Evolutionary conservation across 2,329 filamentous ascomycete genomes (phyloP).

Genomic region (Rhinocladiella similis): DNA sequence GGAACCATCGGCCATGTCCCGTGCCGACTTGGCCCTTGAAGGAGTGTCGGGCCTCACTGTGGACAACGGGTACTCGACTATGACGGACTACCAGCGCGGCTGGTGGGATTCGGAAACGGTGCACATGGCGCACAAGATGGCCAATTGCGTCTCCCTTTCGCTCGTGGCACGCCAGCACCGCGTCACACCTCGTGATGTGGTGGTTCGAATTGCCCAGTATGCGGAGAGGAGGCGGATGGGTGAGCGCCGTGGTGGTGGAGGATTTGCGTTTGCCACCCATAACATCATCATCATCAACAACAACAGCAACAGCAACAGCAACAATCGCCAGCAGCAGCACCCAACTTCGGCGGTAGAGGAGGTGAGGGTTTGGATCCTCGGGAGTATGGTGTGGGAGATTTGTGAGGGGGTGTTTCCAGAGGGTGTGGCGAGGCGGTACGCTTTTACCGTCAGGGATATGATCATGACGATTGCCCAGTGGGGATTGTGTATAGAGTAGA

Average conservation of each 20-base stretch:
- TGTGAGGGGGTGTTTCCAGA: slow-evolving; percentile 2
- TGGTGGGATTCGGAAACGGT: background rate
- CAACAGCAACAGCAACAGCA: too few relatives aligned
- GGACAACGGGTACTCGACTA: background rate
- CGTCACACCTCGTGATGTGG: background rate
- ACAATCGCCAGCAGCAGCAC: background rate
- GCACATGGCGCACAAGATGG: background rate
- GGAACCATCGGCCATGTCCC: background rate
- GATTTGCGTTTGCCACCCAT: background rate
- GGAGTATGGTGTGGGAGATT: slow-evolving; percentile 1
- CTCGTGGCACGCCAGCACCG: background rate
- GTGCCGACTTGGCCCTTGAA: background rate
- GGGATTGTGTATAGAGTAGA: background rate
- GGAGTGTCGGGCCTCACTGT: background rate
- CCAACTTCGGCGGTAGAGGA: background rate
- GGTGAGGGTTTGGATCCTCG: background rate
- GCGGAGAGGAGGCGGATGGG: background rate
- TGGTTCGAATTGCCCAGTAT: background rate
- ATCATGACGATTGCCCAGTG: background rate
- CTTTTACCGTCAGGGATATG: background rate
- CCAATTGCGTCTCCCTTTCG: background rate
- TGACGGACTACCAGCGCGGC: slow-evolving; percentile 1
- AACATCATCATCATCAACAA: too few relatives aligned
- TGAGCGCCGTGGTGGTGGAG: too few relatives aligned
- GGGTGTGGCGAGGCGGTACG: background rate